These are phyloP conservation scores for Edaphochlamys debaryana DNA, from an alignment of 139 green algal genomes.

Conservation along the genomic window DNA sequence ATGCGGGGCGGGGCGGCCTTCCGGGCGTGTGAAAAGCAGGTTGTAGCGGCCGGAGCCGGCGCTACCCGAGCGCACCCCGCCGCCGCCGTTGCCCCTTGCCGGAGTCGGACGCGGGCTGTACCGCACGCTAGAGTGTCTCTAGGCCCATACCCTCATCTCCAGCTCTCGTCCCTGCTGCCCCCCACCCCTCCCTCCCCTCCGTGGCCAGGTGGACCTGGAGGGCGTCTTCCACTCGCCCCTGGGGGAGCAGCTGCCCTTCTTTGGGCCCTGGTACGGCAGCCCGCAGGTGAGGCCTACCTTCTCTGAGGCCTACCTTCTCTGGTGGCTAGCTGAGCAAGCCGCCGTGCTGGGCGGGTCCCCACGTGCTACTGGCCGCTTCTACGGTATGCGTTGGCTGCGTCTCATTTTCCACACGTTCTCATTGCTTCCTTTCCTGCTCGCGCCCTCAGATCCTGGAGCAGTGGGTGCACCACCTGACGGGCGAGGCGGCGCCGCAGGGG, in stretches of 20 bases:
- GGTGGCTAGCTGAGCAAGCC: background rate
- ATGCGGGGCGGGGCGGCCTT: too few species aligned
- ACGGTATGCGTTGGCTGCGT: too few species aligned
- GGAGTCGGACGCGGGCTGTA: too few species aligned
- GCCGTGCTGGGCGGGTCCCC: background rate
- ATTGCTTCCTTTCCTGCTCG: background rate
- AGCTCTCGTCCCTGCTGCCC: too few species aligned
- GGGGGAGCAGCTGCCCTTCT: constrained; percentile 63
- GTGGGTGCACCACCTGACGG: constrained; percentile 49
- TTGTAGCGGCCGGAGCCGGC: too few species aligned
- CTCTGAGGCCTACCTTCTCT: background rate
- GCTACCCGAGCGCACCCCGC: too few species aligned
- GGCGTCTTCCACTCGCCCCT: constrained; percentile 81
- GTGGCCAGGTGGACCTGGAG: constrained; percentile 74
- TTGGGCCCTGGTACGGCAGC: constrained; percentile 74
- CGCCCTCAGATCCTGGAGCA: constrained; percentile 34
- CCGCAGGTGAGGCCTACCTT: background rate
- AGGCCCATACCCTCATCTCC: too few species aligned
- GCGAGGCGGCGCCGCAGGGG: background rate
- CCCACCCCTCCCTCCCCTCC: too few species aligned
- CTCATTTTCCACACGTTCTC: background rate
- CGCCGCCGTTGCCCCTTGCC: too few species aligned
- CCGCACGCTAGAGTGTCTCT: too few species aligned
- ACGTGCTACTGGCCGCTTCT: background rate
- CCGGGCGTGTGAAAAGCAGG: too few species aligned